These are phyloP conservation scores for Termitomyces sp. DNA, from an alignment of 1,284 basidiomycete species.

Conservation along the genomic window DNA sequence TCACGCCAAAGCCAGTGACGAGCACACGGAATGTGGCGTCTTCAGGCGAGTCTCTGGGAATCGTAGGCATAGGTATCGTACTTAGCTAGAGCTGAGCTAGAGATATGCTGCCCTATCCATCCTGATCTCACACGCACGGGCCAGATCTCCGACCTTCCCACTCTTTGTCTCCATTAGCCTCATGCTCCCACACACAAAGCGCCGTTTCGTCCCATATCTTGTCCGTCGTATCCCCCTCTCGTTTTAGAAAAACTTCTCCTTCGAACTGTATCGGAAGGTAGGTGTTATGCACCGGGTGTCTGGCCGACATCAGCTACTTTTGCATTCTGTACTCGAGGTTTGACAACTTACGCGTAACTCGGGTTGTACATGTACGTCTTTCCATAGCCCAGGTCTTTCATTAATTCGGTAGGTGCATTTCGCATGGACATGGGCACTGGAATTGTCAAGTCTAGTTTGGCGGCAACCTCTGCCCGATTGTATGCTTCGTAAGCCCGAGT, in stretches of 20 bases:
- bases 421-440: constrained; percentile 76
- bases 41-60: constrained; percentile 10
- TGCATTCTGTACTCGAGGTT: constrained; percentile 1
- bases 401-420: constrained; percentile 83
- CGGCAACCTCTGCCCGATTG: constrained; percentile 63
- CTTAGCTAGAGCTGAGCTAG: constrained; percentile 1
- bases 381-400: constrained; percentile 79
- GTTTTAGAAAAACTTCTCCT: constrained; percentile 46
- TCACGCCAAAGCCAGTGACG: constrained; percentile 58
- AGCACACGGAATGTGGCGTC: constrained; percentile 41
- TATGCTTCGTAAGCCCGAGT: constrained; percentile 79
- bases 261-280: constrained; percentile 47
- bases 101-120: not conserved
- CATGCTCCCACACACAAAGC: constrained; percentile 67
- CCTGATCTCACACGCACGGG: constrained; percentile 22
- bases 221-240: constrained; percentile 45
- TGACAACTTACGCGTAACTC: constrained; percentile 52
- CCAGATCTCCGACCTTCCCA: constrained; percentile 56
- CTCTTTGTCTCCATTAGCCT: constrained; percentile 52
- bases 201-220: constrained; percentile 75
- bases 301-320: constrained; percentile 20
- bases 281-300: constrained; percentile 71
- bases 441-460: constrained; percentile 45
- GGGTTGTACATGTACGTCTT: constrained; percentile 79
- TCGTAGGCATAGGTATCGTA: constrained; percentile 17